Evolutionary conservation across 306 rosid genomes (phyloP), one percentile per base, ranked within the genome.

Genomic region (Castanea crenata): DNA sequence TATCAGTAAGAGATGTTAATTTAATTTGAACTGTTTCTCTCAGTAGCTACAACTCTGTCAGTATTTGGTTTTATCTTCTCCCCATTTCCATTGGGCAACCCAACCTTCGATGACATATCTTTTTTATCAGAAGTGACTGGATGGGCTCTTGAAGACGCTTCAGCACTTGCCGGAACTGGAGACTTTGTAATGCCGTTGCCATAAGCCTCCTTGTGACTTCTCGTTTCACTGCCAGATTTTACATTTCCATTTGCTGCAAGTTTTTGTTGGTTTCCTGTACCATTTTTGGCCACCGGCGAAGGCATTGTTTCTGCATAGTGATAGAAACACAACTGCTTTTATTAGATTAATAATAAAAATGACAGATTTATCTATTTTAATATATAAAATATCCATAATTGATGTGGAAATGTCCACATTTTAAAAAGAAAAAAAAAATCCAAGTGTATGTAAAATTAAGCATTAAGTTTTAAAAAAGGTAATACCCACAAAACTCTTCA

Each of bases 251-350:
- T 76, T 58, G 80, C 78, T 55, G 44, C 85, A n/a, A 74, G 62
- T 80, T 69, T 88, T 54, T 23, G 79, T 73, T 65, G 71, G 77
- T 32, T 83, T 69, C 51, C 81, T 34, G 7, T 71, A 55, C 79
- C 86, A 61, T 77, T 80, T 85, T 80, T 84, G 78, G 80, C 76
- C 76, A 79, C 41, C 29, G 87, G 78, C 23, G 78, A 83, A 71
- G 80, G 69, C 85, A 75, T 79, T 76, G 70, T 80, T 85, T 90
- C 92, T 90, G 83, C 76, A 35, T 27, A 32, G 82, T 74, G 68
- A 73, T 68, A 76, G 57, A 85, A 65, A 67, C 25, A 55, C 32
- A 54, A 73, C 31, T 18, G 76, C 35, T 46, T 71, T 67, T 63
- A 65, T 81, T 46, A 73, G 67, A 55, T 21, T 27, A 56, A 41